Evolutionary conservation across 1,139 yeast species (phyloP).

Genomic region (Protomyces arabidopsidicola): DNA sequence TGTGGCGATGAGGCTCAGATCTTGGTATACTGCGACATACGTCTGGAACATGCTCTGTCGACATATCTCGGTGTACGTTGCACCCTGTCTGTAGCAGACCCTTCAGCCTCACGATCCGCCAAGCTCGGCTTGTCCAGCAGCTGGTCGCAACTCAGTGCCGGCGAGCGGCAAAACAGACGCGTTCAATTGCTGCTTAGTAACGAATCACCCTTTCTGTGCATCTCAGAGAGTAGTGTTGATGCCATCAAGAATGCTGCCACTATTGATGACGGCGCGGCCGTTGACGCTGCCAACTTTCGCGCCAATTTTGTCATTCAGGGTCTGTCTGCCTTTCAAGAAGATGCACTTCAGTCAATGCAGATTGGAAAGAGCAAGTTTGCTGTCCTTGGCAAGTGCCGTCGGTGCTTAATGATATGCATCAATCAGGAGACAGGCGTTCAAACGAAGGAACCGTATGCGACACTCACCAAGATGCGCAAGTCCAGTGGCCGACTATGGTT

Average conservation of each 20-base stretch:
- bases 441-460: constrained; percentile 3
- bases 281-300: constrained; percentile 9
- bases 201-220: constrained; percentile 12
- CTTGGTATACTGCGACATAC: not conserved
- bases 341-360: not conserved
- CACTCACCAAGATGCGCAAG: not conserved
- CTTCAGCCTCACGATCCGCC: not conserved
- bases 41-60: not conserved
- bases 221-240: not conserved
- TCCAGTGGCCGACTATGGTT: constrained; percentile 10
- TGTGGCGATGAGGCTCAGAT: constrained; percentile 5
- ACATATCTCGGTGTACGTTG: constrained; percentile 7
- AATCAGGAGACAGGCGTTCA: constrained; percentile 11
- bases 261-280: not conserved
- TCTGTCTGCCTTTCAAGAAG: constrained; percentile 13
- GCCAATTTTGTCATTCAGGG: constrained; percentile 7
- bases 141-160: constrained; percentile 3
- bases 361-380: constrained; percentile 2
- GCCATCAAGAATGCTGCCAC: not conserved
- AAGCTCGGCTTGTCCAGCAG: not conserved
- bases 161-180: not conserved
- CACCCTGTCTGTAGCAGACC: not conserved
- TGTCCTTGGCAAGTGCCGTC: constrained; percentile 14
- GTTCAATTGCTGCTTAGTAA: constrained; percentile 5
- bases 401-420: constrained; percentile 21